These are phyloP conservation scores for Hortaea sp. DNA, from an alignment of 2,329 filamentous ascomycete species.

Conservation along the genomic window DNA sequence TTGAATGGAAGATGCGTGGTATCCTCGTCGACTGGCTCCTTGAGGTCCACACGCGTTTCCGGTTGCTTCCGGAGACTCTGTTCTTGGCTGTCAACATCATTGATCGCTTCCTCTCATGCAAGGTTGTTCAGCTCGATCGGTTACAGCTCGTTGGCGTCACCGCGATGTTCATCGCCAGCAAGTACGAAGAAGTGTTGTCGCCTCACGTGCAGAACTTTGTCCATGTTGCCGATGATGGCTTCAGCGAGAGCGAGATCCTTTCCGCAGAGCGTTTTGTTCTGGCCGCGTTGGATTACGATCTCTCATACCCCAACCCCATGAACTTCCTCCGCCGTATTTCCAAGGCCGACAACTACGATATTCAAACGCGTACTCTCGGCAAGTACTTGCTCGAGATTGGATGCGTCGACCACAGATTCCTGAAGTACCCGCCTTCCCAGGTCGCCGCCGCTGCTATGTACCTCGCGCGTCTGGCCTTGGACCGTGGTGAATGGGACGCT, in stretches of 20 bases:
- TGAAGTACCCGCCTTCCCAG: slow-evolving; percentile 79
- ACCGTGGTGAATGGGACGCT: slow-evolving; percentile 83
- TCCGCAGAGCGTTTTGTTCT: slow-evolving; percentile 95
- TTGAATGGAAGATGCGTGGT: slow-evolving; percentile 98
- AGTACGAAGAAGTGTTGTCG: slow-evolving; percentile 96
- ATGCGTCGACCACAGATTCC: slow-evolving; percentile 87
- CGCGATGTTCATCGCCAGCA: slow-evolving; percentile 98
- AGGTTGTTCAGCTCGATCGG: slow-evolving; percentile 91
- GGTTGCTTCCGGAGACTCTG: slow-evolving; percentile 86
- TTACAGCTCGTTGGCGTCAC: slow-evolving; percentile 95
- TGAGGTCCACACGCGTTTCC: slow-evolving; percentile 94
- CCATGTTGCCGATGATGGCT: slow-evolving; percentile 92
- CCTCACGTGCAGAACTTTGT: slow-evolving; percentile 96
- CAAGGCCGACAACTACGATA: slow-evolving; percentile 98
- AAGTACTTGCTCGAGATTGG: slow-evolving; percentile 98
- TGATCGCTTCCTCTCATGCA: slow-evolving; percentile 90
- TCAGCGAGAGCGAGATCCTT: slow-evolving; percentile 87
- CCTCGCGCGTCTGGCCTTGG: slow-evolving; percentile 77
- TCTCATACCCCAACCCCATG: slow-evolving; percentile 99
- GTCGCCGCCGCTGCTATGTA: slow-evolving; percentile 93
- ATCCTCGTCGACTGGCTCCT: slow-evolving; percentile 98
- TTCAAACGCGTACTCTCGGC: slow-evolving; percentile 89
- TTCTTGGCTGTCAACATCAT: slow-evolving; percentile 98
- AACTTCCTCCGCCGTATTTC: slow-evolving; percentile 98
- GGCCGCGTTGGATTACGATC: slow-evolving; percentile 82